Evolutionary conservation across 2,329 filamentous ascomycete genomes (phyloP).

Genomic region (Gaeumannomyces sp.): DNA sequence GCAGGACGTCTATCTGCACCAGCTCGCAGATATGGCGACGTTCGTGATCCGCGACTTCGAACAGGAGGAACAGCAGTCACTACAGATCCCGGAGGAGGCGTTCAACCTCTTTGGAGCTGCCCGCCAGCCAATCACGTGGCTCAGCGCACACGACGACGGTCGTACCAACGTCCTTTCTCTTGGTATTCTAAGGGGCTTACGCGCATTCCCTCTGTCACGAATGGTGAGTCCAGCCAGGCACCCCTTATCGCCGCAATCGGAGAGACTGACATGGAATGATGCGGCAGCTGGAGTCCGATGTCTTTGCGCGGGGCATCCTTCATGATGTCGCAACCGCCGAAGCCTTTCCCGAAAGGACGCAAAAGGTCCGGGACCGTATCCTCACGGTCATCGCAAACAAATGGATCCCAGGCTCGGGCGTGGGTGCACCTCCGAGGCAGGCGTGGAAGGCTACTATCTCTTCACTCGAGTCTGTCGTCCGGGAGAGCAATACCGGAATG

Average conservation of each 20-base stretch:
- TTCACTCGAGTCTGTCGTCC: constrained; percentile 6
- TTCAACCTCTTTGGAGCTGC: constrained; percentile 20
- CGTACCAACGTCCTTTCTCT: constrained; percentile 17
- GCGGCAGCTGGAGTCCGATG: not conserved
- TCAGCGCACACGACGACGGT: constrained; percentile 15
- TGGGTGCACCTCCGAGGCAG: constrained; percentile 10
- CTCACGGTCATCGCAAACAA: constrained; percentile 19
- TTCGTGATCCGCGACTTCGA: constrained; percentile 23
- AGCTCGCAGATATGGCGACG: constrained; percentile 23
- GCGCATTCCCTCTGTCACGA: constrained; percentile 19
- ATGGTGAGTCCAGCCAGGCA: constrained; percentile 17
- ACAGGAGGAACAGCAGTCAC: constrained; percentile 21
- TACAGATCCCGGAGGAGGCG: constrained; percentile 18
- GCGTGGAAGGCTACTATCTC: constrained; percentile 14
- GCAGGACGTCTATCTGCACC: constrained; percentile 18
- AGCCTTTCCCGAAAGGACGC: constrained; percentile 11
- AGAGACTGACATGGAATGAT: not conserved
- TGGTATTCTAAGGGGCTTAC: constrained; percentile 25
- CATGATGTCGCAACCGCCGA: constrained; percentile 1
- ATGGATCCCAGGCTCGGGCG: constrained; percentile 13
- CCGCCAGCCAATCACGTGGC: constrained; percentile 11
- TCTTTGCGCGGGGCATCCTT: not conserved
- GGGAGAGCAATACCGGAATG: not conserved
- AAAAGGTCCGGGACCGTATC: constrained; percentile 17
- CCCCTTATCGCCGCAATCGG: not conserved